Percentiles rank a stretch among this genome's conserved stretches.
phyloP scores from a whole-genome alignment of 2,329 filamentous ascomycete genomes.

The Aspergillus intermedius region DNA sequence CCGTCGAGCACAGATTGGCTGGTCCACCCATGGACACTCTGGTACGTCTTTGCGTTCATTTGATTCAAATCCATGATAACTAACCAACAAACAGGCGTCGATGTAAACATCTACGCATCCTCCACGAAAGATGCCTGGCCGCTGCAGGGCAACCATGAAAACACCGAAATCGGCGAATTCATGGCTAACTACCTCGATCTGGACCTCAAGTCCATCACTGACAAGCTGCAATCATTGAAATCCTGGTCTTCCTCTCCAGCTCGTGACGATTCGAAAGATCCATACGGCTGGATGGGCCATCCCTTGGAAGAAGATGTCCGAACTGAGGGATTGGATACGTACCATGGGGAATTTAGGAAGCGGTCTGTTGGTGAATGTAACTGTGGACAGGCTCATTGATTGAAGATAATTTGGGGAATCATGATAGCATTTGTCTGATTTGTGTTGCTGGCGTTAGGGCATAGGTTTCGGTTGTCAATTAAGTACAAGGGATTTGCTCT shows the following conservation, averaged over 20 bases:
- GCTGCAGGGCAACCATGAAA: slow-evolving; percentile 83
- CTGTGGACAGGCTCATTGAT: slow-evolving; percentile 12
- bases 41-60: slow-evolving; percentile 20
- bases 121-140: slow-evolving; percentile 56
- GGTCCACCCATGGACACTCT: slow-evolving; percentile 89
- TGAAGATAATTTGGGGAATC: too few species aligned
- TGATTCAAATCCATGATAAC: neutral
- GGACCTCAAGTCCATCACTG: slow-evolving; percentile 70
- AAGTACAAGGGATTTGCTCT: too few species aligned
- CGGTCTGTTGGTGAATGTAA: slow-evolving; percentile 27
- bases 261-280: slow-evolving; percentile 10
- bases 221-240: slow-evolving; percentile 53
- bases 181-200: slow-evolving; percentile 71
- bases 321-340: slow-evolving; percentile 36
- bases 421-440: too few species aligned
- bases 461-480: neutral
- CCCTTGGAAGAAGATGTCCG: slow-evolving; percentile 31
- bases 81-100: slow-evolving; percentile 55
- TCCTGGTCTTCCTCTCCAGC: slow-evolving; percentile 11
- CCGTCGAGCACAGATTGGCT: slow-evolving; percentile 79
- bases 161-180: slow-evolving; percentile 84
- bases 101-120: slow-evolving; percentile 93
- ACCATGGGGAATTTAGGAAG: slow-evolving; percentile 41
- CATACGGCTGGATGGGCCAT: slow-evolving; percentile 37
- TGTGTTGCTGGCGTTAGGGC: neutral